Percentiles rank a stretch among this genome's conserved stretches.
Conservation (phyloP, 139 green algal species). For the Chlamydomonas applanata region DNA sequence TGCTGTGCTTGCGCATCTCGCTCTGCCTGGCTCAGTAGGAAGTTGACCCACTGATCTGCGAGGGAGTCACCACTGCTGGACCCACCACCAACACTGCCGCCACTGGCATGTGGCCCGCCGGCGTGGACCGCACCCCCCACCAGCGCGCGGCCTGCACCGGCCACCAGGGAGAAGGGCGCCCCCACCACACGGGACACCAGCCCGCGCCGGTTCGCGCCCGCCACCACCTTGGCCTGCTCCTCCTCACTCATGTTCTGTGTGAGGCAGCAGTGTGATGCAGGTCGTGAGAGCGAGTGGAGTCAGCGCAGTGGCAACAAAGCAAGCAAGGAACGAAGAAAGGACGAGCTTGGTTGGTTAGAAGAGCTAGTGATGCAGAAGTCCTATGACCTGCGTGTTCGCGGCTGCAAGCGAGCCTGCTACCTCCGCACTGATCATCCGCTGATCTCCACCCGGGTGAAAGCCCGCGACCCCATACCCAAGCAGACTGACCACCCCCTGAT, state of each 20-base stretch:
- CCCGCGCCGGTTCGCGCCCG: constrained; percentile 15
- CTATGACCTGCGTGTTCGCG: too few relatives aligned
- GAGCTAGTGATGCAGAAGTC: too few relatives aligned
- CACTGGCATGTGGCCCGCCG: not conserved
- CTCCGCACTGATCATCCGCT: too few relatives aligned
- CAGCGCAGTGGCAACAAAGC: not conserved
- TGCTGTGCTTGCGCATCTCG: constrained; percentile 6
- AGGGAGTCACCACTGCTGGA: constrained; percentile 31
- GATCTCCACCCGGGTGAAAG: too few relatives aligned
- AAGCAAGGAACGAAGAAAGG: too few relatives aligned
- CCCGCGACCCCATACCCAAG: too few relatives aligned
- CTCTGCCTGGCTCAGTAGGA: constrained; percentile 57
- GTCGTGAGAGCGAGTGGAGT: not conserved
- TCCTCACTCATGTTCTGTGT: constrained; percentile 56
- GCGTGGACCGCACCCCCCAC: not conserved
- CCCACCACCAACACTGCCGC: not conserved
- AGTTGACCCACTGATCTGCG: constrained; percentile 57
- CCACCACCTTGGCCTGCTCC: constrained; percentile 34
- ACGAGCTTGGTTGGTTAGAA: too few relatives aligned
- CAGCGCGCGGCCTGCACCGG: constrained; percentile 27
- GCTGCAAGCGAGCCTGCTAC: too few relatives aligned
- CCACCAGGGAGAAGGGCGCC: constrained; percentile 33
- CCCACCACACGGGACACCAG: constrained; percentile 36
- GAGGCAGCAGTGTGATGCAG: too few relatives aligned
- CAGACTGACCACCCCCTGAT: too few relatives aligned